Base-by-base conservation (phyloP, 192 early-diverging fungal species). In the Backusella liffmaniae region DNA sequence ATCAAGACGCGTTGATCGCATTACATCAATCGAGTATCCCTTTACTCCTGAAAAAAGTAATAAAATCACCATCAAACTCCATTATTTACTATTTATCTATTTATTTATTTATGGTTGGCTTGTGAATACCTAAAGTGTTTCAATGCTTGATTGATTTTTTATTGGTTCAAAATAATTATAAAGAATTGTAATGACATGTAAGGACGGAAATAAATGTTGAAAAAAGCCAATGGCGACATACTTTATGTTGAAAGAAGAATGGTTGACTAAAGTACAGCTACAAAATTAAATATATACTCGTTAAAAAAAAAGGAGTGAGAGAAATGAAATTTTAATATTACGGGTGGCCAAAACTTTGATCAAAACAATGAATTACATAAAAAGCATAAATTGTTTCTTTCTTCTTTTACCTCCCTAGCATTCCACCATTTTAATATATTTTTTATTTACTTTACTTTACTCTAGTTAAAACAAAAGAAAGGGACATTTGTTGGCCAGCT, bases 381-480 rank as follows among this genome's bases (percentile, higher is more conserved):
- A 59, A 62, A 62, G 56, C 56, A 62, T 62, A 62, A 62, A 62
- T 29, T 29, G 23, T 4, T 29, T 62, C 9, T 29, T 29, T 62
- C 12, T 62, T n/a, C 10, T 13, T 62, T 26, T 62, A 12, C 2
- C 4, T 21, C 56, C 56, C 56, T 62, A 12, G n/a, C 56, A 62
- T 62, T 62, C 56, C 56, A 37, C n/a, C 72, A 39, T 30, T 37
- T 62, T 66, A 41, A 32, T 35, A 13, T n/a, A 32, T 37, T 15
- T 37, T 73, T 34, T 73, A 23, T 65, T 73, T 46, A 13, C n/a
- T 29, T 39, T 39, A 39, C 37, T 18, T 73, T 59, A 62, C 26
- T 26, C 29, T 29, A 12, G 56, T 26, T 12, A 62, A 62, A 62
- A 62, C 26, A 62, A 62, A 62, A 62, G n/a, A 62, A 62, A 23